Evolutionary conservation across 129 eudicot genomes (phyloP).

Genomic region (Deinandra increscens): DNA sequence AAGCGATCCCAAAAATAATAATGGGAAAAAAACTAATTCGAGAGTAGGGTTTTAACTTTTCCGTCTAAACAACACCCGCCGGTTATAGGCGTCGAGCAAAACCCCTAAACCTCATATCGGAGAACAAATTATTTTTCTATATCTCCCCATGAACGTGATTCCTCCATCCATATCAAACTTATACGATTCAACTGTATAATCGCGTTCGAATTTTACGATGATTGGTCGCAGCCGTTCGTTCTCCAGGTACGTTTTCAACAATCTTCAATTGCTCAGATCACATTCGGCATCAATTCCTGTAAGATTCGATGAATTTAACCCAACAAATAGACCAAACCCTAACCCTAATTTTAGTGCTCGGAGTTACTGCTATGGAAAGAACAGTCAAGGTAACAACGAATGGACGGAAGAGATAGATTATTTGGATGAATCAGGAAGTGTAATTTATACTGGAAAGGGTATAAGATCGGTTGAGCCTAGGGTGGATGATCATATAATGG

Average conservation of each 20-base stretch:
- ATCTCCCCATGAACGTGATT: not conserved
- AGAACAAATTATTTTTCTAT: not conserved
- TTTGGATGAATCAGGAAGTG: slow-evolving; percentile 74
- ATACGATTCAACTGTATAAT: not conserved
- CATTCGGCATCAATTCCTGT: not conserved
- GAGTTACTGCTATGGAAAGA: slow-evolving; percentile 48
- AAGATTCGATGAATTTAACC: slow-evolving; percentile 12
- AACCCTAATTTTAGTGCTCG: slow-evolving; percentile 31
- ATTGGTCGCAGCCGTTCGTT: slow-evolving; percentile 29
- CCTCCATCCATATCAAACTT: not conserved
- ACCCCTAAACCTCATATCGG: slow-evolving; percentile 20
- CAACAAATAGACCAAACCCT: slow-evolving; percentile 20
- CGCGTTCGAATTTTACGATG: slow-evolving; percentile 21
- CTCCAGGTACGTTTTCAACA: slow-evolving; percentile 34
- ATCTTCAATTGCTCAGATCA: slow-evolving; percentile 17
- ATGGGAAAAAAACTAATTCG: not conserved
- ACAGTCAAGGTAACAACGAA: slow-evolving; percentile 25
- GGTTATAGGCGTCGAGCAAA: slow-evolving; percentile 17
- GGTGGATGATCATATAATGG: slow-evolving; percentile 87
- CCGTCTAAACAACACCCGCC: not conserved
- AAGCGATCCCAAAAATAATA: too few relatives aligned
- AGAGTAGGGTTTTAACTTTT: slow-evolving; percentile 19
- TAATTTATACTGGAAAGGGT: slow-evolving; percentile 77
- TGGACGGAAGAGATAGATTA: slow-evolving; percentile 85
- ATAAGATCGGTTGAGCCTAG: slow-evolving; percentile 74